phyloP scores from a whole-genome alignment of 2,329 filamentous ascomycete species.

The Hypoxylon sp. region DNA sequence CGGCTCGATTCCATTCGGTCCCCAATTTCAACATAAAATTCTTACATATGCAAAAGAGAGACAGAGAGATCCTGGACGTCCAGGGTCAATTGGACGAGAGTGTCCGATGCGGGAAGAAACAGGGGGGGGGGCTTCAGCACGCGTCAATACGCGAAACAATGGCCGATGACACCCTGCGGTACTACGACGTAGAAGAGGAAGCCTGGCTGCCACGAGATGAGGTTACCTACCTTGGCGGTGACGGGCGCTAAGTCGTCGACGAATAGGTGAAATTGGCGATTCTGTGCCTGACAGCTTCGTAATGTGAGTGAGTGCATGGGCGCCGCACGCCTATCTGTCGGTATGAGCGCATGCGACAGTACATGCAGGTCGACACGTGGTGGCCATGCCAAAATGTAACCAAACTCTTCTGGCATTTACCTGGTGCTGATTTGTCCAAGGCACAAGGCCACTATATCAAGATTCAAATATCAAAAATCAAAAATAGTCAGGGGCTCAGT shows the following conservation, averaged over 20 bases:
- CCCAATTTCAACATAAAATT: background rate
- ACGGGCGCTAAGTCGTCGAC: background rate
- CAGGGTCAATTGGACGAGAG: background rate
- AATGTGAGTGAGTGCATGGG: conserved; percentile 8
- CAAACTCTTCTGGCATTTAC: too few species aligned
- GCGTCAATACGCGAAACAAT: conserved; percentile 1
- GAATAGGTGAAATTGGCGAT: background rate
- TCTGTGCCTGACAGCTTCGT: background rate
- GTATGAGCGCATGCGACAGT: background rate
- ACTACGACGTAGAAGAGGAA: background rate
- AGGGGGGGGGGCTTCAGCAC: background rate
- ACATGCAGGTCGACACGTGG: conserved; percentile 21
- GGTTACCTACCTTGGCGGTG: background rate
- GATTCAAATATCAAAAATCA: too few species aligned
- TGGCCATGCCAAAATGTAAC: conserved; percentile 10
- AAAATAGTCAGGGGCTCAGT: background rate
- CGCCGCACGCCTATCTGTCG: background rate
- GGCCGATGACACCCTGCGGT: too few species aligned
- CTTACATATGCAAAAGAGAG: background rate
- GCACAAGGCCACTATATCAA: too few species aligned
- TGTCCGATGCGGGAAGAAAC: background rate
- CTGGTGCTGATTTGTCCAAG: too few species aligned
- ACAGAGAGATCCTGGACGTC: background rate
- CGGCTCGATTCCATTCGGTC: background rate
- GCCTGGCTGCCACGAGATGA: conserved; percentile 5